A percentile compares a stretch with the other conserved stretches of the same genome.
Evolutionary conservation across 2,329 filamentous ascomycete genomes (phyloP).

Genomic region (Parastagonospora avenae): DNA sequence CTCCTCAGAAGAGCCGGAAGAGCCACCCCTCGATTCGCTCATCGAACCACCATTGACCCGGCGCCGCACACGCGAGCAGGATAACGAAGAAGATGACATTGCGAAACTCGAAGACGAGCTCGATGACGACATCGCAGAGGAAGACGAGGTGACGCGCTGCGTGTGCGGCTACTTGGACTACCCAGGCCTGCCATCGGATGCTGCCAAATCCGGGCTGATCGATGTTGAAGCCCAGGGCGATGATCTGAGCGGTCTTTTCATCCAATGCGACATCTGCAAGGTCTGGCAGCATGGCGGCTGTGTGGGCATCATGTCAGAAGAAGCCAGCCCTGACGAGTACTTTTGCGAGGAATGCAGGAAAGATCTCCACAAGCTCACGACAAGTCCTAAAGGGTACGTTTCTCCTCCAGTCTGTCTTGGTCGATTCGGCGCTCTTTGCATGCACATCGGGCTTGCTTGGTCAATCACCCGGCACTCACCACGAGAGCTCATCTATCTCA

Average conservation of each 20-base stretch:
- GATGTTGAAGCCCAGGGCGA: conserved; percentile 62
- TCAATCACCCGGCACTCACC: too few species aligned
- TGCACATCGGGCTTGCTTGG: too few species aligned
- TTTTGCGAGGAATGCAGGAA: conserved; percentile 95
- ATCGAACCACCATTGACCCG: conserved; percentile 74
- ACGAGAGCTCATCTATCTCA: too few species aligned
- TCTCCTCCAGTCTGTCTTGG: conserved; percentile 11
- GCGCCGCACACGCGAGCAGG: conserved; percentile 78
- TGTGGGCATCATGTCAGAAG: conserved; percentile 94
- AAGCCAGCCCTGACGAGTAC: conserved; percentile 92
- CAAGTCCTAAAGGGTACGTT: conserved; percentile 81
- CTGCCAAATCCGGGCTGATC: conserved; percentile 59
- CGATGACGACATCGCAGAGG: conserved; percentile 64
- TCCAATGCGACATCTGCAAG: conserved; percentile 96
- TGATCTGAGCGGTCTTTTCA: conserved; percentile 92
- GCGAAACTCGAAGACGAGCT: conserved; percentile 59
- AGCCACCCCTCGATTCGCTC: conserved; percentile 55
- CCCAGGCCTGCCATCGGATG: conserved; percentile 73
- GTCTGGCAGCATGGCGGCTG: conserved; percentile 99
- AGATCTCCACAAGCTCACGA: conserved; percentile 84
- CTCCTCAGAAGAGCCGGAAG: conserved; percentile 69
- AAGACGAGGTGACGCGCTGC: conserved; percentile 94
- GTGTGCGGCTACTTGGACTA: conserved; percentile 95
- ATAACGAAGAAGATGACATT: conserved; percentile 60
- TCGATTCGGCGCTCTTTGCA: background rate